Percentiles rank a stretch among this genome's conserved stretches.
phyloP scores from a whole-genome alignment of 331 rosid species.

The Rhamnella rubrinervis region DNA sequence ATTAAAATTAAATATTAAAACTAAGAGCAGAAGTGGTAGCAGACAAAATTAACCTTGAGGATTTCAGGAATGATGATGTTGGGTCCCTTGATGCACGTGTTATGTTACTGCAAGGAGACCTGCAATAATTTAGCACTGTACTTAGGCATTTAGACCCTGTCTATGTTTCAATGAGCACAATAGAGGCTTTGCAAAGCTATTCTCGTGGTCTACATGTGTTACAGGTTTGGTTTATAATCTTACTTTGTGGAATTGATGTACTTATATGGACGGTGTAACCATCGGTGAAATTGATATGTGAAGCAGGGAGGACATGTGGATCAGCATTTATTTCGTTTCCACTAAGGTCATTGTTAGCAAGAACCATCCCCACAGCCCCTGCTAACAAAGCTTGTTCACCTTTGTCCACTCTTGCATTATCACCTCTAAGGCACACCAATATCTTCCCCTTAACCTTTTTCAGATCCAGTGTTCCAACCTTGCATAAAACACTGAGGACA shows the following conservation, averaged over 20 bases:
- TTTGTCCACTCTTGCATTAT: constrained; percentile 51
- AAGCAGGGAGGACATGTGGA: constrained; percentile 67
- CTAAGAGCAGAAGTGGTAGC: background rate
- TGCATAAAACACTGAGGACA: constrained; percentile 42
- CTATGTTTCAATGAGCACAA: too few relatives aligned
- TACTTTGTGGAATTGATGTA: constrained; percentile 62
- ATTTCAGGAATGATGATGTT: constrained; percentile 64
- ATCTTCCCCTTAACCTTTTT: constrained; percentile 58
- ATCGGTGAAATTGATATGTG: constrained; percentile 51
- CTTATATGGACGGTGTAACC: constrained; percentile 42
- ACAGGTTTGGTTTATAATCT: background rate
- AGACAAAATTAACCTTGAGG: constrained; percentile 54
- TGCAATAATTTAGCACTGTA: constrained; percentile 3
- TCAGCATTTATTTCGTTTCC: constrained; percentile 55
- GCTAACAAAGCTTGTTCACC: constrained; percentile 56
- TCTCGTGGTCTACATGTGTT: too few relatives aligned
- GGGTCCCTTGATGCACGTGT: constrained; percentile 67
- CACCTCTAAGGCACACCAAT: constrained; percentile 69
- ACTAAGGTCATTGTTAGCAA: constrained; percentile 35
- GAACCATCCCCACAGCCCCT: constrained; percentile 86
- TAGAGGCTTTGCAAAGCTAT: too few relatives aligned
- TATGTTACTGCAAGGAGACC: constrained; percentile 68
- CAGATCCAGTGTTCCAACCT: constrained; percentile 49
- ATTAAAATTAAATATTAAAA: background rate
- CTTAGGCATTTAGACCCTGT: too few relatives aligned